Evolutionary conservation across 108 stramenopile species (phyloP).

Genomic region (Bacterosira constricta): DNA sequence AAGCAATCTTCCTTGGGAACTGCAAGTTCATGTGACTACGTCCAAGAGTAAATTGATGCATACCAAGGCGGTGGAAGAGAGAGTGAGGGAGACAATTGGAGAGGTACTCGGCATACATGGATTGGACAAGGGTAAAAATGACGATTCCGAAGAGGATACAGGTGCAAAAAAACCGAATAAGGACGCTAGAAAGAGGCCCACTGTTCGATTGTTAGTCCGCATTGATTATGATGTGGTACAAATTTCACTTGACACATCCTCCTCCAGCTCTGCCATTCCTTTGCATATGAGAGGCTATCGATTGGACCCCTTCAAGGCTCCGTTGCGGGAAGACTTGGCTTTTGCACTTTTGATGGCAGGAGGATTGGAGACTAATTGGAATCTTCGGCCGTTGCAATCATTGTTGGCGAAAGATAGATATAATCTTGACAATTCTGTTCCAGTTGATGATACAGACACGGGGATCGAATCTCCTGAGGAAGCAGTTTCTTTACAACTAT

Average conservation of each 20-base stretch:
- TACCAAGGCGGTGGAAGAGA: slow-evolving; percentile 62
- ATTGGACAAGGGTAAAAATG: background rate
- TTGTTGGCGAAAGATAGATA: background rate
- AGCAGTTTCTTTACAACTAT: slow-evolving; percentile 10
- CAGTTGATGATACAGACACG: background rate
- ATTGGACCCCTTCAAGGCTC: slow-evolving; percentile 66
- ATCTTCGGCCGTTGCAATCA: slow-evolving; percentile 19
- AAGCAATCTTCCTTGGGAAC: slow-evolving; percentile 19
- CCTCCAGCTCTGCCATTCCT: slow-evolving; percentile 37
- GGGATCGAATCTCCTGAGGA: background rate
- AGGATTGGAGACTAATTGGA: slow-evolving; percentile 55
- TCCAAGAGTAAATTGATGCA: slow-evolving; percentile 75
- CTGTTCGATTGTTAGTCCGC: slow-evolving; percentile 50
- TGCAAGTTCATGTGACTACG: slow-evolving; percentile 59
- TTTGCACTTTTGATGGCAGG: slow-evolving; percentile 62
- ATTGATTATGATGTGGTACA: slow-evolving; percentile 64
- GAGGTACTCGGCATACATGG: slow-evolving; percentile 39
- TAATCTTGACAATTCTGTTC: background rate
- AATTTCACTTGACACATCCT: slow-evolving; percentile 59
- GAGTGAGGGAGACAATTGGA: slow-evolving; percentile 53
- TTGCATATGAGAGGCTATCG: slow-evolving; percentile 80
- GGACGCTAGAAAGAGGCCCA: background rate
- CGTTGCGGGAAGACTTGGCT: slow-evolving; percentile 81
- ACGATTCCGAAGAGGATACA: slow-evolving; percentile 8
- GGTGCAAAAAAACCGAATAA: background rate